Conservation (phyloP, 257 asterid species). For the Rubia yunnanensis region DNA sequence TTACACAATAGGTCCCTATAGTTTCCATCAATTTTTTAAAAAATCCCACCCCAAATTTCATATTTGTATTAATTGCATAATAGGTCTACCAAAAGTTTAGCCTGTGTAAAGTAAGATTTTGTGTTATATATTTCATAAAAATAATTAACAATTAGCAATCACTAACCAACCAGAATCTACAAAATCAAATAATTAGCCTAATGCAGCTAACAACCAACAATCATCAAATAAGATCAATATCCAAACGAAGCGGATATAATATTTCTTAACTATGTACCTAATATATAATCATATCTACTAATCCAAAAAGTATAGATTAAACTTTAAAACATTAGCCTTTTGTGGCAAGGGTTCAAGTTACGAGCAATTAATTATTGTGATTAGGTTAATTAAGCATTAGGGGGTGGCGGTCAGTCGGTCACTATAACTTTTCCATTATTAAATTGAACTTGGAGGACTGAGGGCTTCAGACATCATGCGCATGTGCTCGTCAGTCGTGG, state of each 20-base stretch:
- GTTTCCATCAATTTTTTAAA: too few relatives aligned
- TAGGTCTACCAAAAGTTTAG: too few relatives aligned
- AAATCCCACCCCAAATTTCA: too few relatives aligned
- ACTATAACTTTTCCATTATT: slow-evolving; percentile 1
- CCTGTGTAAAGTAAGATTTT: too few relatives aligned
- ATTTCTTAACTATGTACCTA: neutral
- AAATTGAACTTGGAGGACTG: neutral
- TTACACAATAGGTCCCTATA: too few relatives aligned
- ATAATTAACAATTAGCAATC: too few relatives aligned
- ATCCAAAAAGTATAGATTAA: neutral
- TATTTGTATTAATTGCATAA: too few relatives aligned
- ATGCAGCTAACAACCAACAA: too few relatives aligned
- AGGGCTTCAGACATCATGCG: neutral
- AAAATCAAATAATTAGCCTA: too few relatives aligned
- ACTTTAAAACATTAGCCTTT: neutral
- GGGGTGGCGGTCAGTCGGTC: neutral
- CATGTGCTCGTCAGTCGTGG: slow-evolving; percentile 28
- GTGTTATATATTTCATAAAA: too few relatives aligned
- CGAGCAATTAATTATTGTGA: slow-evolving; percentile 5
- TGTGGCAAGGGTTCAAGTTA: slow-evolving; percentile 23
- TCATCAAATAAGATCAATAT: too few relatives aligned
- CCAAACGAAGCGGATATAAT: neutral
- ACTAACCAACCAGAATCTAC: too few relatives aligned
- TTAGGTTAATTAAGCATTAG: neutral
- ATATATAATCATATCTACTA: neutral